Evolutionary conservation across 768 basidiomycete genomes (phyloP), one percentile per base, ranked within the genome.

Genomic region (Lyophyllum shimeji): DNA sequence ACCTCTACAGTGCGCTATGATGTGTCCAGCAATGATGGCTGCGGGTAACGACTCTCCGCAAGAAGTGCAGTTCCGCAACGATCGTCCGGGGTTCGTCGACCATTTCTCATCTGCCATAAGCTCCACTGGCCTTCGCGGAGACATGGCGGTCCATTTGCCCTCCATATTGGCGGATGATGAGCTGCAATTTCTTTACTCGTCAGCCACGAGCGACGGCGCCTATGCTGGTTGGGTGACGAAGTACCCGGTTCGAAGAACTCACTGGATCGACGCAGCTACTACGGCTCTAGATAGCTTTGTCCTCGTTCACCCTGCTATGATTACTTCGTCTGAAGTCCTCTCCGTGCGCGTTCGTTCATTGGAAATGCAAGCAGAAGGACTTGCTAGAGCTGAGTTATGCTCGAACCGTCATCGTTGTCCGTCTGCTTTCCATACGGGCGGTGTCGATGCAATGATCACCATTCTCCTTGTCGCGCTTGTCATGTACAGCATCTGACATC

Each of bases 131-230:
- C 40, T 57, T n/a, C 56, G 27, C 25, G 50, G 52, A 23, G 43
- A 57, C 42, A 52, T 57, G 43, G 37, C 39, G 12, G 56, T 18
- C 52, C 21, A 24, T n/a, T 52, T 57, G 29, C 25, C 50, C 50
- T 46, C 44, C 43, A 52, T 57, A 47, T 42, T 57, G 50, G 43
- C 29, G 25, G 56, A 57, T 47, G 56, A 57, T 2, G 46, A 47
- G 46, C 27, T 27, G 46, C 46, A 47, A 18, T 3, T 29, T 2
- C 29, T 47, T 31, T 50, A 57, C 4, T 45, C 43, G 45, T 57
- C 55, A 31, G 52, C 46, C 42, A 23, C 27, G 25, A 57, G 55
- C 49, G 52, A 46, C 46, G 55, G 55, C 40, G 27, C 29, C 29
- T 57, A 52, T 37, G 55, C 50, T 43, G 24, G 24, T 34, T 57